Evolutionary conservation across 257 asterid species (phyloP).

Genomic region (Oldenlandia corymbosa): DNA sequence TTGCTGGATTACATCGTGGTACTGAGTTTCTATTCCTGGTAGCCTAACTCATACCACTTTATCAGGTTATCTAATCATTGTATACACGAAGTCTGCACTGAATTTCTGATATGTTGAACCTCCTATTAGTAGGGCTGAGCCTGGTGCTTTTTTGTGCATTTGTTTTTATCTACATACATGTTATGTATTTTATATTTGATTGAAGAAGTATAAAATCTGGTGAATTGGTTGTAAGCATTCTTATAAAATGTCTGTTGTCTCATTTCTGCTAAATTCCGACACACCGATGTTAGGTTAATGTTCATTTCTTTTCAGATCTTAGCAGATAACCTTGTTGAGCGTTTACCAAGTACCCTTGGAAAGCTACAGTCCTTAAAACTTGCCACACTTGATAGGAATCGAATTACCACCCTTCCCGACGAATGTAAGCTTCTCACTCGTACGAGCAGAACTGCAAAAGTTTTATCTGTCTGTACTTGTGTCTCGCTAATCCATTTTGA

Average conservation of each 20-base stretch:
- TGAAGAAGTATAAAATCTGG: background rate
- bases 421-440: constrained; percentile 56
- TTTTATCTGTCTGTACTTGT: constrained; percentile 12
- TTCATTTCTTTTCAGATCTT: constrained; percentile 46
- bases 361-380: constrained; percentile 80
- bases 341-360: constrained; percentile 83
- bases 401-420: constrained; percentile 73
- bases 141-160: background rate
- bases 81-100: background rate
- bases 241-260: background rate
- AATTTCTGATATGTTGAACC: background rate
- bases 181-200: background rate
- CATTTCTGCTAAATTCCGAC: background rate
- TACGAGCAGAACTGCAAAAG: constrained; percentile 14
- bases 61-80: background rate
- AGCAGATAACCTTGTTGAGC: constrained; percentile 72
- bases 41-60: background rate
- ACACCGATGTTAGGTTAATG: background rate
- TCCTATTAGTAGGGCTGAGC: background rate
- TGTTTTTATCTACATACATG: background rate
- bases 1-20: background rate
- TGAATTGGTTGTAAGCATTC: background rate
- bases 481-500: background rate
- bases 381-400: constrained; percentile 77
- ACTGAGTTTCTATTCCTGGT: background rate